Base-by-base conservation (phyloP, 352 stramenopile genomes). In the Aphanomyces cochlioides region DNA sequence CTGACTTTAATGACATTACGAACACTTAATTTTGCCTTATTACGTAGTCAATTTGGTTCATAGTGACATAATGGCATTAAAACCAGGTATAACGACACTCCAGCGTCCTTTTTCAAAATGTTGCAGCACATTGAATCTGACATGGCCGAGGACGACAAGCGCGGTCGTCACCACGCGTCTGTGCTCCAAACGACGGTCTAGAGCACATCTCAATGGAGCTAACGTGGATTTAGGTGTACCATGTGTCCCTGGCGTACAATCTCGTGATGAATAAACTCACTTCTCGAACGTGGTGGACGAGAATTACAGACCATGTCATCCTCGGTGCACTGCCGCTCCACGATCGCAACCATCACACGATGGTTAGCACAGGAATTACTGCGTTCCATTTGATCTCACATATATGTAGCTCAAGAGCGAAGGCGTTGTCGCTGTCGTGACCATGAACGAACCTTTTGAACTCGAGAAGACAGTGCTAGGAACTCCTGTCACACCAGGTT, bases 231-330 rank as follows among this genome's bases (percentile, higher is more conserved):
- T 64, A 89, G 81, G 66, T 90, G 38, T 90, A 90, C 72, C 81
- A 90, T 66, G 77, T 93, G n/a, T 92, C 85, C 36, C 75, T 93
- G 45, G 73, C 88, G 65, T 93, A 90, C 77, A 93, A 93, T 64
- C 67, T 93, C 60, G 19, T 75, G 56, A 72, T 87, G 50, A 73
- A 75, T 5, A 68, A 87, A 50, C 74, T 81, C 34, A 72, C 73
- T 15, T 70, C 74, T 1, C 82, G 85, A 21, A 82, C 85, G 43
- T 93, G 85, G 85, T 93, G 85, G 85, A 90, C 78, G 47, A 77
- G 74, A 70, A 76, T 93, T 6, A 77, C 90, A 64, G 73, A 80
- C 41, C 75, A 77, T 41, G 72, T 93, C 54, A 66, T 93, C 19
- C 83, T 93, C 17, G 85, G 85, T 17, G 85, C 85, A 39, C 74